phyloP scores from a whole-genome alignment of 805 yeast species.

The Saccharomycopsis lassenensis region DNA sequence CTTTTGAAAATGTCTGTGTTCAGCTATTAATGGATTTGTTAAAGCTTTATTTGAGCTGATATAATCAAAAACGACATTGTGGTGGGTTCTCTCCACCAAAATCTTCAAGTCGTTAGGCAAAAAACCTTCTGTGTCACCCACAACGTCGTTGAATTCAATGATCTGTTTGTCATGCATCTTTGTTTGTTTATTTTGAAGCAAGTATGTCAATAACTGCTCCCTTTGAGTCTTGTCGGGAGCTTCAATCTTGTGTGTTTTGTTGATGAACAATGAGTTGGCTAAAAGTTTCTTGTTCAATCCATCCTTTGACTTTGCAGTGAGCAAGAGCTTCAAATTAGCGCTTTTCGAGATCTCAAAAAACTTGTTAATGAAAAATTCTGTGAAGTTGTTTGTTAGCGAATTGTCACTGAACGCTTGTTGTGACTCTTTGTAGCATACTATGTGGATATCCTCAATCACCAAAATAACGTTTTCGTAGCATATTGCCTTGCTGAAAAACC shows the following conservation, averaged over 20 bases:
- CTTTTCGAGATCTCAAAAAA: constrained; percentile 28
- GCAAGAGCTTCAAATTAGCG: constrained; percentile 38
- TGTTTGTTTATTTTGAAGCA: constrained; percentile 27
- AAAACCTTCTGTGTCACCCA: constrained; percentile 78
- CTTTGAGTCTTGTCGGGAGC: constrained; percentile 65
- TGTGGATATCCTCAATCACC: constrained; percentile 69
- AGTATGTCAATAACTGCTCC: constrained; percentile 33
- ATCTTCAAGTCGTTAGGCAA: constrained; percentile 72
- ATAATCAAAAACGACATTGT: constrained; percentile 27
- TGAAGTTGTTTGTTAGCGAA: constrained; percentile 50
- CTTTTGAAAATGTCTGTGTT: constrained; percentile 30
- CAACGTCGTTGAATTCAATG: constrained; percentile 36
- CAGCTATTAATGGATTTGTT: neutral
- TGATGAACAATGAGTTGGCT: constrained; percentile 55
- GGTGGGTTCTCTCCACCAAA: constrained; percentile 58
- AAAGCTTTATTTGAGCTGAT: neutral
- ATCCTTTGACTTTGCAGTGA: constrained; percentile 56
- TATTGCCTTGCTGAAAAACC: constrained; percentile 32
- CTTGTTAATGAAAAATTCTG: constrained; percentile 45
- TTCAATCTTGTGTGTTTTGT: constrained; percentile 44
- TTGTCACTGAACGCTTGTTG: constrained; percentile 36
- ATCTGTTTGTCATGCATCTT: constrained; percentile 25
- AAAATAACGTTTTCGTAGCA: constrained; percentile 76
- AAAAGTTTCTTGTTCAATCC: constrained; percentile 48
- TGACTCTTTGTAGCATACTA: constrained; percentile 54